Conservation (phyloP, 495 filamentous ascomycete species). For the Aspergillus olivimuriae region DNA sequence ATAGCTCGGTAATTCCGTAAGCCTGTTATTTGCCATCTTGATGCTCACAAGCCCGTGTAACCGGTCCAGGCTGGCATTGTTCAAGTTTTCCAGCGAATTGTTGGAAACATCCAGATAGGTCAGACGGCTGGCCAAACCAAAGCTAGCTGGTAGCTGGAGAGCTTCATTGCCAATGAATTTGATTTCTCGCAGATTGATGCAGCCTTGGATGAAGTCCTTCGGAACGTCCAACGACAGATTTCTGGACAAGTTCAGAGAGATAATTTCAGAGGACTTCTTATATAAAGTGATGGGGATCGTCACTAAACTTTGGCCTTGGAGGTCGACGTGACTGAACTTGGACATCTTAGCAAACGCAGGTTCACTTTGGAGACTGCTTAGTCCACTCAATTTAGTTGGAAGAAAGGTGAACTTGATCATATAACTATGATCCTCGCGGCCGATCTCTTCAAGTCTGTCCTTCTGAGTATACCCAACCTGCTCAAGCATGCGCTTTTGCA, state of each 20-base stretch:
- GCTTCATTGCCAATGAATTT: conserved; percentile 91
- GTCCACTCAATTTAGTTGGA: conserved; percentile 76
- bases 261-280: conserved; percentile 85
- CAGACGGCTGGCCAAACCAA: conserved; percentile 72
- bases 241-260: conserved; percentile 84
- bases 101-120: conserved; percentile 92
- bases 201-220: conserved; percentile 93
- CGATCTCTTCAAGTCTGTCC: conserved; percentile 87
- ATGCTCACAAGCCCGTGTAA: conserved; percentile 76
- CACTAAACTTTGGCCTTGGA: conserved; percentile 83
- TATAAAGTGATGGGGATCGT: conserved; percentile 94
- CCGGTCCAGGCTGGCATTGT: conserved; percentile 69
- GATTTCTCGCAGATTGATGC: conserved; percentile 86
- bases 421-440: conserved; percentile 97
- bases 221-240: conserved; percentile 92
- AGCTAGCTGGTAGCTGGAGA: conserved; percentile 74
- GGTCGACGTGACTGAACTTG: conserved; percentile 89
- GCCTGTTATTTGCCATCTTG: conserved; percentile 86
- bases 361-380: conserved; percentile 63
- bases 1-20: conserved; percentile 68
- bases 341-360: conserved; percentile 72
- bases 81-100: conserved; percentile 80
- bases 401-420: conserved; percentile 93
- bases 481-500: conserved; percentile 88
- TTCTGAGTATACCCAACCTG: conserved; percentile 86